Conservation (phyloP, 257 asterid species). For the Rauvolfia tetraphylla region DNA sequence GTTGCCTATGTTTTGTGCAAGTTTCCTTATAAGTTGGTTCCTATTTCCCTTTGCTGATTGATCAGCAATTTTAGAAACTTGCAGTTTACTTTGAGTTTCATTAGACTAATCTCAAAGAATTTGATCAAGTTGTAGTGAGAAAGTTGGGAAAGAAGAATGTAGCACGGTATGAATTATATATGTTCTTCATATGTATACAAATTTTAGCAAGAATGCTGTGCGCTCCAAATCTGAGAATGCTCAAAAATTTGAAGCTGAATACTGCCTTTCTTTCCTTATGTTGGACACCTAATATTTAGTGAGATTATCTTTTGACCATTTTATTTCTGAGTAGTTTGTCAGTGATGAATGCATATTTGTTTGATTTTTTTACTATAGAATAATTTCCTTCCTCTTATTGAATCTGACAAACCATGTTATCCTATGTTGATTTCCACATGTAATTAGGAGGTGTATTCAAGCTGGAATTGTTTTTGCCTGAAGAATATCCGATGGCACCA, state of each 20-base stretch:
- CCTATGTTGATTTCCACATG: conserved; percentile 8
- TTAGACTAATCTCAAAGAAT: neutral
- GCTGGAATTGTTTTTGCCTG: conserved; percentile 89
- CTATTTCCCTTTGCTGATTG: neutral
- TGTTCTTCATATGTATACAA: neutral
- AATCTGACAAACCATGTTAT: neutral
- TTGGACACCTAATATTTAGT: neutral
- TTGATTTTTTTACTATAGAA: neutral
- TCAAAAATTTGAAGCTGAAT: neutral
- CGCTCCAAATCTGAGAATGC: neutral
- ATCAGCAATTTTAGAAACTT: neutral
- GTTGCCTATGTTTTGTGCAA: neutral
- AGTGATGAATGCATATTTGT: neutral
- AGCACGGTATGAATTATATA: neutral
- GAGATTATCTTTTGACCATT: neutral
- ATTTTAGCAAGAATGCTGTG: neutral
- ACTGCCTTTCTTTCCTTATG: neutral
- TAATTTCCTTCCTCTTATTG: neutral
- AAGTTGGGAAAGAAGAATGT: neutral
- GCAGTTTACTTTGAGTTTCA: neutral
- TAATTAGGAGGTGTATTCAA: conserved; percentile 80
- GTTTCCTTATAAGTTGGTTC: neutral
- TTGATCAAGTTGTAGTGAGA: neutral
- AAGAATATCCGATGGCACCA: conserved; percentile 97
- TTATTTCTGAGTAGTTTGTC: neutral